phyloP scores from a whole-genome alignment of 2,329 filamentous ascomycete genomes.

The Trichoderma pleuroti region DNA sequence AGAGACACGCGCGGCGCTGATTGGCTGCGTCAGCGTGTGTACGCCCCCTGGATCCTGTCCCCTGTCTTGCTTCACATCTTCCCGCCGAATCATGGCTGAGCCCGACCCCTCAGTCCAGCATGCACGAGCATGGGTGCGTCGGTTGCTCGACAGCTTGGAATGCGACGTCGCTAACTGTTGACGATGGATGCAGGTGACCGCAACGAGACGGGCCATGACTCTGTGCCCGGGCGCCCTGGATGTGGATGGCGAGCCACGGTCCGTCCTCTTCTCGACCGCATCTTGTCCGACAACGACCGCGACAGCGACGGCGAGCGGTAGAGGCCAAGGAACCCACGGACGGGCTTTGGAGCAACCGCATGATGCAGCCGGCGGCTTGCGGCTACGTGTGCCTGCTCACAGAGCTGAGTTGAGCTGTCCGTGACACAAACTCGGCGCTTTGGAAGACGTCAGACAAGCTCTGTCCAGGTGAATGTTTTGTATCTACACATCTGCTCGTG shows the following conservation, averaged over 20 bases:
- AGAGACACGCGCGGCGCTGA: constrained; percentile 30
- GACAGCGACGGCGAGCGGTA: background rate
- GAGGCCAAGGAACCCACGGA: background rate
- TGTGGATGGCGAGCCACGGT: constrained; percentile 1
- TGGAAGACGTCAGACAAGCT: background rate
- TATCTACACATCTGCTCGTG: background rate
- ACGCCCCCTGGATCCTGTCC: constrained; percentile 25
- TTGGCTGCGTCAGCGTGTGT: constrained; percentile 19
- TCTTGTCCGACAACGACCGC: background rate
- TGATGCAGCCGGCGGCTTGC: constrained; percentile 6
- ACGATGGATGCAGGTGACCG: constrained; percentile 15
- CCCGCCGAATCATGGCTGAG: constrained; percentile 17
- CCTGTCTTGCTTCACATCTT: constrained; percentile 15
- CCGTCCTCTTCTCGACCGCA: background rate
- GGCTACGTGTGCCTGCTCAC: background rate
- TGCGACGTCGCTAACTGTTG: constrained; percentile 13
- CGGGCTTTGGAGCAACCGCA: background rate
- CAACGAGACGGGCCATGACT: constrained; percentile 12
- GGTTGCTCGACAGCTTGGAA: constrained; percentile 8
- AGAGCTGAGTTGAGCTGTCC: background rate
- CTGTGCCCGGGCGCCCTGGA: constrained; percentile 4
- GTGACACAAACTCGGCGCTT: background rate
- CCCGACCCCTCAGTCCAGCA: constrained; percentile 1
- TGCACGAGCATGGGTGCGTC: constrained; percentile 1
- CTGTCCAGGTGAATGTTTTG: background rate